A percentile compares a stretch with the other conserved stretches of the same genome.
These are phyloP conservation scores for Trypanosoma mega DNA, from an alignment of 208 protist species.

Conservation along the genomic window DNA sequence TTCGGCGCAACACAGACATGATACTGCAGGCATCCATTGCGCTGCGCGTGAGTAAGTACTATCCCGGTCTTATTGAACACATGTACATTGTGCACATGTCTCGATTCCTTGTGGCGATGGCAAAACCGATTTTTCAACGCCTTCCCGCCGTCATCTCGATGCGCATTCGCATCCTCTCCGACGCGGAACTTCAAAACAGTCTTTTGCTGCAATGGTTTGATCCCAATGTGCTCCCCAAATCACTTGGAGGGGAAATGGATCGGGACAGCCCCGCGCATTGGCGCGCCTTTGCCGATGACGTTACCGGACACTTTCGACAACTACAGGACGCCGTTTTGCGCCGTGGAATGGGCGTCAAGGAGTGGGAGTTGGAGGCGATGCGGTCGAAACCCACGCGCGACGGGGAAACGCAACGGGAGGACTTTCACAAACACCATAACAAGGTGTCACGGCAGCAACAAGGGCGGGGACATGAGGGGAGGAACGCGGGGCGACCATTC, in stretches of 20 bases:
- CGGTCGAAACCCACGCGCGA: no score
- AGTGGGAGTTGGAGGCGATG: slow-evolving; percentile 6
- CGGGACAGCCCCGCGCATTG: slow-evolving; percentile 3
- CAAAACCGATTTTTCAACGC: slow-evolving; percentile 1
- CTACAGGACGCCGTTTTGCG: slow-evolving; percentile 5
- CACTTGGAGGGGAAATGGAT: slow-evolving; percentile 6
- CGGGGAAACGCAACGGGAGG: no score
- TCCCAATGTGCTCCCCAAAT: slow-evolving; percentile 1
- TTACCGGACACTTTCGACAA: neutral
- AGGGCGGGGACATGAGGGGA: no score
- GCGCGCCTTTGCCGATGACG: neutral
- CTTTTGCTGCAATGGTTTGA: slow-evolving; percentile 20
- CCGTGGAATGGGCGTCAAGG: slow-evolving; percentile 1
- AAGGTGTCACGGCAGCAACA: no score
- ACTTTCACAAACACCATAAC: no score
- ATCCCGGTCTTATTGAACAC: slow-evolving; percentile 12
- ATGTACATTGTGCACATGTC: slow-evolving; percentile 18
- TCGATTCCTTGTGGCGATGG: neutral
- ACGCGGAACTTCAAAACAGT: neutral
- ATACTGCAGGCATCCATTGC: slow-evolving; percentile 11
- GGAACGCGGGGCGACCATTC: no score
- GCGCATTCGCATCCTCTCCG: slow-evolving; percentile 14
- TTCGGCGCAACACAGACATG: slow-evolving; percentile 17
- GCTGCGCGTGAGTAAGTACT: slow-evolving; percentile 20
- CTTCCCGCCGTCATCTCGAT: slow-evolving; percentile 9